These are phyloP conservation scores for Debaryomyces fabryi DNA, from an alignment of 1,139 yeast species.

Conservation along the genomic window DNA sequence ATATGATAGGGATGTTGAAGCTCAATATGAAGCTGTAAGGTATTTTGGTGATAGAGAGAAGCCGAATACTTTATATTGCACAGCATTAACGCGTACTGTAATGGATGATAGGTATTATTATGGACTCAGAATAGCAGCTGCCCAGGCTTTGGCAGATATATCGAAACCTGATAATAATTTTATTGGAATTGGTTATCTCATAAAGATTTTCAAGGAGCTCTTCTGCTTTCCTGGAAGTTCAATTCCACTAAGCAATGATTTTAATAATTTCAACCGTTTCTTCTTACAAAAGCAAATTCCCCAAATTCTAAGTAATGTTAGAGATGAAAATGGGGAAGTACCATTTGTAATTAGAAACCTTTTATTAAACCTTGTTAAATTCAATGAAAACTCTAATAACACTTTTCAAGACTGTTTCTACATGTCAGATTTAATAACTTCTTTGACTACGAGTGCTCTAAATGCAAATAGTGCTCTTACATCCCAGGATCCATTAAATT, in stretches of 20 bases:
- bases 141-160: constrained; percentile 68
- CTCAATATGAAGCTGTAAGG: constrained; percentile 82
- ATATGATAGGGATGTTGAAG: constrained; percentile 95
- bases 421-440: constrained; percentile 57
- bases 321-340: constrained; percentile 65
- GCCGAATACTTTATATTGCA: constrained; percentile 69
- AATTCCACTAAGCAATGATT: constrained; percentile 81
- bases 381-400: constrained; percentile 85
- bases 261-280: constrained; percentile 66
- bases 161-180: constrained; percentile 64
- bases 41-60: constrained; percentile 66
- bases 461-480: constrained; percentile 38
- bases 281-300: constrained; percentile 75
- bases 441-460: constrained; percentile 49
- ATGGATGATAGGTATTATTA: constrained; percentile 86
- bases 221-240: constrained; percentile 71
- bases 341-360: constrained; percentile 67
- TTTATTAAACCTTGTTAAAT: constrained; percentile 71
- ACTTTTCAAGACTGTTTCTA: constrained; percentile 75
- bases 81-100: constrained; percentile 75
- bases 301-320: constrained; percentile 57
- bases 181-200: constrained; percentile 73
- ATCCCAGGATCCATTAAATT: constrained; percentile 26
- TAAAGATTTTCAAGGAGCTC: constrained; percentile 66
- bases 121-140: constrained; percentile 89